Conservation (phyloP, 2,329 filamentous ascomycete species). For the Paracoccidioides brasiliensis region DNA sequence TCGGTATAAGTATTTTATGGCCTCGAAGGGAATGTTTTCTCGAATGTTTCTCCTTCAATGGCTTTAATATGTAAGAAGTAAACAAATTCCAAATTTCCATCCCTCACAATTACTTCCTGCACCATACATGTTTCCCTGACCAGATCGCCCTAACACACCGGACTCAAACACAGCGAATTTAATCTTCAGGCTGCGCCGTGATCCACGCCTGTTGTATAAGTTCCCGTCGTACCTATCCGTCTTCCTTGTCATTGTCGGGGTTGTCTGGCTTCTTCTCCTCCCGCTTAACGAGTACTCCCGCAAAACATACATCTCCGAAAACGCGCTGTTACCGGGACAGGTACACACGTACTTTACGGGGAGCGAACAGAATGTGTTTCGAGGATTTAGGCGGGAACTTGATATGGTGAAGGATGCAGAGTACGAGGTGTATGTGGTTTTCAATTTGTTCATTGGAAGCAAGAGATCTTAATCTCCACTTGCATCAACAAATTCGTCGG, state of each 20-base stretch:
- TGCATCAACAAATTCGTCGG: too few relatives aligned
- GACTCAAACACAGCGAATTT: slow-evolving; percentile 18
- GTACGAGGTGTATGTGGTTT: slow-evolving; percentile 22
- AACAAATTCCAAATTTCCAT: background rate
- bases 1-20: slow-evolving; percentile 5
- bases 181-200: slow-evolving; percentile 50
- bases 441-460: background rate
- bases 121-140: background rate
- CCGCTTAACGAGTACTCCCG: slow-evolving; percentile 85
- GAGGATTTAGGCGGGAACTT: slow-evolving; percentile 78
- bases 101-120: background rate
- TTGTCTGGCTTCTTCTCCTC: slow-evolving; percentile 79
- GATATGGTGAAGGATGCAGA: slow-evolving; percentile 36
- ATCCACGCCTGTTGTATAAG: slow-evolving; percentile 58
- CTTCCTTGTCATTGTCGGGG: slow-evolving; percentile 69
- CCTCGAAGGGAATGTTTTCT: slow-evolving; percentile 13
- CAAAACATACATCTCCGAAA: slow-evolving; percentile 91
- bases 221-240: slow-evolving; percentile 79
- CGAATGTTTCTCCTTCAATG: slow-evolving; percentile 22
- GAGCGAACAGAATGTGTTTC: slow-evolving; percentile 87
- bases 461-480: too few relatives aligned
- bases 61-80: slow-evolving; percentile 28
- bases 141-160: background rate
- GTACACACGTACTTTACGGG: slow-evolving; percentile 97
- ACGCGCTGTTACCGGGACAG: slow-evolving; percentile 86